Evolutionary conservation across 2,329 filamentous ascomycete species (phyloP).

Genomic region (Pyricularia sp.): DNA sequence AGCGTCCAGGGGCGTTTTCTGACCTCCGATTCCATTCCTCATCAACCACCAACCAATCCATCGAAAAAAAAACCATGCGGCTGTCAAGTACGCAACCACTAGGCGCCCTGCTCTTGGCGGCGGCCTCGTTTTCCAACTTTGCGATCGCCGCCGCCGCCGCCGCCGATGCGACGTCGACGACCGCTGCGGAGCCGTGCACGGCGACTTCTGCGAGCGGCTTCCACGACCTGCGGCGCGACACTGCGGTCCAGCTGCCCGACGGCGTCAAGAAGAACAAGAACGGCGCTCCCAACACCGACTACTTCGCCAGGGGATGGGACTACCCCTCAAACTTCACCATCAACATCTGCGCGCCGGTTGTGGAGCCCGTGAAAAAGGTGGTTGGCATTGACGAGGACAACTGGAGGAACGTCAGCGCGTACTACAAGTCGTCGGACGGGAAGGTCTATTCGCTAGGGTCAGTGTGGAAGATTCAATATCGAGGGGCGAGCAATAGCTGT

Average conservation of each 20-base stretch:
- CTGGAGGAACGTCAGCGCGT: conserved; percentile 72
- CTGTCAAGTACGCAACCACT: not conserved
- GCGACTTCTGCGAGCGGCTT: conserved; percentile 48
- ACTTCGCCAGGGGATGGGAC: conserved; percentile 63
- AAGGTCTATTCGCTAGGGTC: conserved; percentile 69
- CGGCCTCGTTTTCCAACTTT: not conserved
- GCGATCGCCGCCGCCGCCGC: not conserved
- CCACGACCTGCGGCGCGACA: conserved; percentile 49
- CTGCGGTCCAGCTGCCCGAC: conserved; percentile 32
- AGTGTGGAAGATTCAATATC: conserved; percentile 15
- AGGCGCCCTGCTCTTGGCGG: not conserved
- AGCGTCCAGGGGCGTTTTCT: not conserved
- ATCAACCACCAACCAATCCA: not conserved
- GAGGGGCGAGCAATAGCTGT: too few relatives aligned
- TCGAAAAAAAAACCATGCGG: not conserved
- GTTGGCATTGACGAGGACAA: conserved; percentile 51
- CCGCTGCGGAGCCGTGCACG: conserved; percentile 40
- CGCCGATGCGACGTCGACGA: conserved; percentile 25
- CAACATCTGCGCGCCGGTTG: conserved; percentile 72
- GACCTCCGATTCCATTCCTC: not conserved
- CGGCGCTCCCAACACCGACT: conserved; percentile 36
- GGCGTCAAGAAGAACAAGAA: conserved; percentile 35
- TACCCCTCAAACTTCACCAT: conserved; percentile 75
- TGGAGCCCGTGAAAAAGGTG: conserved; percentile 53
- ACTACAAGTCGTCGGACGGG: conserved; percentile 55